Base-by-base conservation (phyloP, 805 yeast species). In the Kodamaea restingae region DNA sequence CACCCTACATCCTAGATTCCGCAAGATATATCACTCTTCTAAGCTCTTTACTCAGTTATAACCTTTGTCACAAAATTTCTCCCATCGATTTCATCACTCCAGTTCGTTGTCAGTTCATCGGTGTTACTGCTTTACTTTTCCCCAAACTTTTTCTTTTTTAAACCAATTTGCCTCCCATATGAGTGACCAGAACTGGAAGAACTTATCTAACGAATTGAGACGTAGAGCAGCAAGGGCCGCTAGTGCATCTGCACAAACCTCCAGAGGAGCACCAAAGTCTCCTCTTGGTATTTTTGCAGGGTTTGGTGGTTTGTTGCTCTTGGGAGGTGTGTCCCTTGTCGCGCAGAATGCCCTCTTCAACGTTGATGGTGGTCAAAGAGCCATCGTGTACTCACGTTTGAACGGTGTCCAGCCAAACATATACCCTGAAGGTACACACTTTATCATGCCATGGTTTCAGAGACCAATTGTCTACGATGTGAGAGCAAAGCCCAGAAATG, bases 281-380 rank as follows among this genome's bases (percentile, higher is more conserved):
- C 71, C 73, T 21, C 48, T 59, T 27, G 67, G 65, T 18, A 47
- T 64, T 33, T 66, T 67, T 40, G 63, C 70, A 15, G 74, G 73
- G 11, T 35, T 66, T 29, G 73, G 73, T 5, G 73, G 73, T 2
- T 47, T 68, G 15, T 38, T 67, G 20, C 46, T 62, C 22, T 53
- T 69, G 43, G 73, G 71, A 21, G 73, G 72, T 26, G 63, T 53
- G n/a, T 41, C 67, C 8, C 32, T 68, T 18, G 44, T 68, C 33
- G 72, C 67, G 11, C 71, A 66, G 39, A 68, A 68, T 43, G 72
- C 73, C 15, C 60, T 69, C 42, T 69, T 67, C 51, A 69, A 70
- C 49, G 98, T 93, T 44, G 98, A 93, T 64, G 98, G 98, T 79
- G 98, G 98, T 65, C 98, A 91, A 63, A 76, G 98, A 58, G 98